phyloP scores from a whole-genome alignment of 2,329 filamentous ascomycete species.

The Myriosclerotinia scirpicola region DNA sequence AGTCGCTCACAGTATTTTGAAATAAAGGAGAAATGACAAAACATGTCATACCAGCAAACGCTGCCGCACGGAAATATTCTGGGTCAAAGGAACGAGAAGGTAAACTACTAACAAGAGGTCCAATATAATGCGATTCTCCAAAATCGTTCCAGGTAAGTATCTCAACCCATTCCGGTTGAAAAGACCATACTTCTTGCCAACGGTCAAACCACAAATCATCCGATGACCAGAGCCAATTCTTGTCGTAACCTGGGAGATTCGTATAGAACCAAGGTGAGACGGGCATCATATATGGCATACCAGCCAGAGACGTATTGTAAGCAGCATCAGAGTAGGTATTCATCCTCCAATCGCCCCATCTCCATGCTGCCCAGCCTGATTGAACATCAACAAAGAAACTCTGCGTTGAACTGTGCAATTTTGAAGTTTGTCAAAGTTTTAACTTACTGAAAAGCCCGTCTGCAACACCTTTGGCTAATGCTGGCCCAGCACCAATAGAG shows the following conservation, averaged over 20 bases:
- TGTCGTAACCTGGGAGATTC: constrained; percentile 43
- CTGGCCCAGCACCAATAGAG: constrained; percentile 3
- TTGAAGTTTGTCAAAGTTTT: no score
- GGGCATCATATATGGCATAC: constrained; percentile 37
- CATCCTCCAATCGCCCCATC: constrained; percentile 26
- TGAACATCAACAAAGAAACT: no score
- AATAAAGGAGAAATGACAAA: no score
- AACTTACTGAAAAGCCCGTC: constrained; percentile 38
- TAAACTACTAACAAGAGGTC: constrained; percentile 43
- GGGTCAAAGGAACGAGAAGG: no score
- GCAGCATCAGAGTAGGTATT: constrained; percentile 21
- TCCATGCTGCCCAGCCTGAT: constrained; percentile 46
- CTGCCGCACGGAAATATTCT: no score
- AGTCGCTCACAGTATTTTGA: no score
- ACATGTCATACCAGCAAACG: no score
- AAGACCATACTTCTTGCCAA: constrained; percentile 49
- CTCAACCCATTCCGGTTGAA: constrained; percentile 47
- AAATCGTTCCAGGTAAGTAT: constrained; percentile 52
- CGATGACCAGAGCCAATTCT: constrained; percentile 50
- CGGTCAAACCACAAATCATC: constrained; percentile 59
- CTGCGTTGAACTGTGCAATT: no score
- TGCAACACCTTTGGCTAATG: constrained; percentile 6
- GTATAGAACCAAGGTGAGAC: constrained; percentile 59
- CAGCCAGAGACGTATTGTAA: constrained; percentile 12
- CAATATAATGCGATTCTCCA: constrained; percentile 52